Evolutionary conservation across 106 monocot genomes (phyloP).

Genomic region (Narthecium ossifragum): DNA sequence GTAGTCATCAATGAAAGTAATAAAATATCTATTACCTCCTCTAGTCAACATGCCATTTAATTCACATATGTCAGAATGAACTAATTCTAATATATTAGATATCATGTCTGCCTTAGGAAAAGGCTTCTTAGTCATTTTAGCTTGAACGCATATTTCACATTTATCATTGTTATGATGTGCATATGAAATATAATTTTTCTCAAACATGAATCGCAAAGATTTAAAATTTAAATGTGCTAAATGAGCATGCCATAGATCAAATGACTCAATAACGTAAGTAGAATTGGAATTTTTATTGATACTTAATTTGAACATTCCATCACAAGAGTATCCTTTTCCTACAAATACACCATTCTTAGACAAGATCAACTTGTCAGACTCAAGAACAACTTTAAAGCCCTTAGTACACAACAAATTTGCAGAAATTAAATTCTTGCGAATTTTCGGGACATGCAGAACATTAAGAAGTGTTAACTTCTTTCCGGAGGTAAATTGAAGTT

Average conservation of each 20-base stretch:
- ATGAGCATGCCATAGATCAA: slow-evolving; percentile 7
- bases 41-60: slow-evolving; percentile 7
- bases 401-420: slow-evolving; percentile 1
- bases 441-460: slow-evolving; percentile 1
- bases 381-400: slow-evolving; percentile 7
- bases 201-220: no score
- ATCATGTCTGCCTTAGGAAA: slow-evolving; percentile 1
- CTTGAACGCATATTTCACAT: slow-evolving; percentile 11
- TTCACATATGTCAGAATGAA: slow-evolving; percentile 15
- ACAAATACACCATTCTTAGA: slow-evolving; percentile 8
- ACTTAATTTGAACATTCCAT: slow-evolving; percentile 7
- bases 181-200: neutral
- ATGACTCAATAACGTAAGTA: neutral
- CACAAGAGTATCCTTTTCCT: slow-evolving; percentile 11
- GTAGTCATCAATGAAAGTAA: no score
- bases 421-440: neutral
- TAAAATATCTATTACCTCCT: neutral
- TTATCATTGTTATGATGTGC: neutral
- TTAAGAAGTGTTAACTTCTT: neutral
- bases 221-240: slow-evolving; percentile 13
- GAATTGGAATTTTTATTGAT: slow-evolving; percentile 3
- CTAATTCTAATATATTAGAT: neutral
- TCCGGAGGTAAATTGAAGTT: slow-evolving; percentile 6
- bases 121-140: neutral
- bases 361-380: slow-evolving; percentile 12